Base-by-base conservation (phyloP, 345 rosid genomes). In the Syzygium aromaticum region DNA sequence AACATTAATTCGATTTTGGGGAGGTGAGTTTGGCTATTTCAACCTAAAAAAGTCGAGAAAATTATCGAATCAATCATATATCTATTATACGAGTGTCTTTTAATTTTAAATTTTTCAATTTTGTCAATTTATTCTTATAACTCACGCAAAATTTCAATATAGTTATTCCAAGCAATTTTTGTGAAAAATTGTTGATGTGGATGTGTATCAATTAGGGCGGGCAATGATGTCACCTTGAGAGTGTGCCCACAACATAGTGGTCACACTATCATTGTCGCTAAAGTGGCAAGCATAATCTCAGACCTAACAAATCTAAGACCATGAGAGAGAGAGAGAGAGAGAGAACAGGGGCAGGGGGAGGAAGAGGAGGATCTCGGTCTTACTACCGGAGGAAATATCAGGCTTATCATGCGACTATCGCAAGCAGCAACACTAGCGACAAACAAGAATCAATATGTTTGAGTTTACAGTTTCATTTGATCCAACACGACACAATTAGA, bases 161-260 rank as follows among this genome's bases (percentile, higher is more conserved):
- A 56, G 2, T 57, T 5, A 1, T 57, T 23, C 14, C 5, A 1
- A 8, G 3, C 12, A 56, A 56, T 56, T 21, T 54, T 54, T 10
- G 0, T 0, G 0, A 33, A 0, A 33, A 67, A 33, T 4, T 17
- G 19, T 1, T 33, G 1, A 33, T 0, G 0, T 64, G 0, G 1
- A 3, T 8, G 1, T 61, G 19, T 67, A 22, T 23, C 3, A 8
- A 4, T 1, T 54, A 16, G 3, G 25, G 10, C 3, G 23, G 7
- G 14, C 27, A 19, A 10, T 38, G 14, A 38, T 38, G 3, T 21
- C 14, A 5, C 25, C 27, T 73, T 10, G 23, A 27, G 2, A 73
- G 4, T 17, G 80, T 33, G 13, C 80, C 49, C 82, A 19, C 25
- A 38, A 19, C 82, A 61, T 61, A n/a, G 16, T 61, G 67, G 30